Base-by-base conservation (phyloP, 148 eudicot genomes). In the Polygonum aviculare region DNA sequence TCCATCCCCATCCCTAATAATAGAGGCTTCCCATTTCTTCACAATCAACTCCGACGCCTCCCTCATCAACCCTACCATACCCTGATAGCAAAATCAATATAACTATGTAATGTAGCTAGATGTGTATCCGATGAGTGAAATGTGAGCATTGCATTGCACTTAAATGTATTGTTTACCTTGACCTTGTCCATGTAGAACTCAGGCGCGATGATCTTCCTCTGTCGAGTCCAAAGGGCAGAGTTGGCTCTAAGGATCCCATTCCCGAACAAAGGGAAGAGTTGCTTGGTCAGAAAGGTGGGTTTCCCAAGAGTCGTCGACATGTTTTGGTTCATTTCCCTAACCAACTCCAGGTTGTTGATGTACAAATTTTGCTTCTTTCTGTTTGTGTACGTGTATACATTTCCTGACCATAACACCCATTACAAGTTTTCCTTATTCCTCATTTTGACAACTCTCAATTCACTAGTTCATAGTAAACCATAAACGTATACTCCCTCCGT, bases 191-290 rank as follows among this genome's bases (percentile, higher is more conserved):
- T 87, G 77, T 88, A 90, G 82, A 92, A 89, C 77, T 90, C 89
- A 0, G 97, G 86, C 54, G 95, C 93, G 18, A 92, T 79, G 59
- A 92, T 88, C 77, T 88, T 92, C 79, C 95, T 80, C 67, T 92
- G 97, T 1, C 83, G 88, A 69, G 90, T 84, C 97, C 97, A 92
- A 69, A 79, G 10, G 16, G 60, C 72, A 41, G 93, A 90, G 62
- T 92, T 92, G 3, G 97, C 86, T 79, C 97, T 87, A 83, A 92
- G 80, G 65, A 92, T 87, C 7, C 97, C 97, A 81, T 89, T 88
- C 73, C 97, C 97, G 75, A 92, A 93, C 84, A 92, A 77, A 33
- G 97, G 97, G 41, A 88, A 87, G 69, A 90, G 89, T 77, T 84
- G 86, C 77, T 87, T 87, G 51, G 93, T 87, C 40, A 92, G 54